Evolutionary conservation across 805 yeast species (phyloP).

Genomic region (Lipomyces oligophaga): DNA sequence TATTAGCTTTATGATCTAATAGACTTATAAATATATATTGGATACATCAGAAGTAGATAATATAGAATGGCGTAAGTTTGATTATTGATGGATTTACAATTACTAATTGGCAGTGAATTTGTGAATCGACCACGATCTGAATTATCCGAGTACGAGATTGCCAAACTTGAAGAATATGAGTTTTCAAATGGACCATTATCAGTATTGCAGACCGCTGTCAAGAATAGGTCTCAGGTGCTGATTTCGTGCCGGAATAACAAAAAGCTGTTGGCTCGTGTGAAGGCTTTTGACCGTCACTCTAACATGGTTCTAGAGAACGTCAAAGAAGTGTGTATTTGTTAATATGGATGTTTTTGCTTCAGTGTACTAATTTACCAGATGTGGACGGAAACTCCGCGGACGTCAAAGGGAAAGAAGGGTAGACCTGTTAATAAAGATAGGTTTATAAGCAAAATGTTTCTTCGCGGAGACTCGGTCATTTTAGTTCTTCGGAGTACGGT

Average conservation of each 20-base stretch:
- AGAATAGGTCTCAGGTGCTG: slow-evolving; percentile 69
- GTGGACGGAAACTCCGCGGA: slow-evolving; percentile 63
- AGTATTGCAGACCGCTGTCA: slow-evolving; percentile 76
- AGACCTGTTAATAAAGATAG: slow-evolving; percentile 66
- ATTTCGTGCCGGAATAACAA: slow-evolving; percentile 91
- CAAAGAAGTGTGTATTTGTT: slow-evolving; percentile 54
- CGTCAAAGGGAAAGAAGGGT: slow-evolving; percentile 66
- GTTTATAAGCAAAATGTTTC: slow-evolving; percentile 81
- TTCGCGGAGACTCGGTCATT: slow-evolving; percentile 94
- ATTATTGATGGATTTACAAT: background rate
- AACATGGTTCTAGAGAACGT: slow-evolving; percentile 91
- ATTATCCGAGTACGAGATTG: slow-evolving; percentile 72
- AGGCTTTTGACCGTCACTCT: slow-evolving; percentile 94
- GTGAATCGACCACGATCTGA: slow-evolving; percentile 74
- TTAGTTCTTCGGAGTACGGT: slow-evolving; percentile 56
- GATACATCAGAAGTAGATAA: background rate
- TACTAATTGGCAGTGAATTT: slow-evolving; percentile 48
- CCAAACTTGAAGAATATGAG: slow-evolving; percentile 82
- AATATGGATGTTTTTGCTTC: background rate
- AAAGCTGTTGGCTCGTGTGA: slow-evolving; percentile 81
- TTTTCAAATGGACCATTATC: slow-evolving; percentile 88
- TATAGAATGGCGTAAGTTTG: slow-evolving; percentile 18
- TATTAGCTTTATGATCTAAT: too few relatives aligned
- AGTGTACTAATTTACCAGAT: slow-evolving; percentile 32
- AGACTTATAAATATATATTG: background rate